Evolutionary conservation across 106 monocot species (phyloP), one percentile per base, ranked within the genome.

Genomic region (Apostasia ramifera): DNA sequence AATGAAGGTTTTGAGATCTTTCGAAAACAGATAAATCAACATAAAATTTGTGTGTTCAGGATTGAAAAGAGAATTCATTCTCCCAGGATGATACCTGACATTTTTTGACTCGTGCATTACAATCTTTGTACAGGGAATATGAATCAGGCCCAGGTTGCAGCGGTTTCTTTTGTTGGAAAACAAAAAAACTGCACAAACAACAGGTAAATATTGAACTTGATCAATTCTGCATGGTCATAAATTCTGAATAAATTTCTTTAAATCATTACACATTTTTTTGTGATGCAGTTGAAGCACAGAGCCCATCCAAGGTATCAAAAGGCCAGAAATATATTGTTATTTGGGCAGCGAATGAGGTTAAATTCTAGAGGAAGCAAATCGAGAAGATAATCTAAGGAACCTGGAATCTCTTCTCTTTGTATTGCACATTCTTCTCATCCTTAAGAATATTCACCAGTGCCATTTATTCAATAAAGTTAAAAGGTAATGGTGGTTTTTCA

Each of bases 111-210:
- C 39, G 45, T 45, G 44, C 10, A 42, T 61, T 40, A 12, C 41
- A 41, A 41, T 4, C 42, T 5, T 61, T 63, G n/a, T 13, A 12
- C 76, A 88, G 88, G 79, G 88, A 71, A 51, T 81, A 88, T 56
- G 84, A 84, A 61, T 88, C 88, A 57, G 84, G 71, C 72, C 84
- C 79, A 62, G 71, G 63, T 53, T 88, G 88, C 52, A 79, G 73
- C 74, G 79, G 81, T 26, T 69, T 88, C n/a, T 74, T 88, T 59
- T 88, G 88, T 77, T 88, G 88, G 88, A 78, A 79, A 55, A 70
- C 79, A n/a, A 58, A 54, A 5, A 79, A 79, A 45, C 9, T 73
- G 6, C 44, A 55, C 53, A 75, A 15, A 66, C 51, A 61, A 63
- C 81, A 74, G 84, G 88, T 81, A 68, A 12, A 15, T 44, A 41